Percentiles rank a stretch among this genome's conserved stretches.
These are phyloP conservation scores for Paecilomyces sp. DNA, from an alignment of 2,329 filamentous ascomycete species.

Conservation along the genomic window DNA sequence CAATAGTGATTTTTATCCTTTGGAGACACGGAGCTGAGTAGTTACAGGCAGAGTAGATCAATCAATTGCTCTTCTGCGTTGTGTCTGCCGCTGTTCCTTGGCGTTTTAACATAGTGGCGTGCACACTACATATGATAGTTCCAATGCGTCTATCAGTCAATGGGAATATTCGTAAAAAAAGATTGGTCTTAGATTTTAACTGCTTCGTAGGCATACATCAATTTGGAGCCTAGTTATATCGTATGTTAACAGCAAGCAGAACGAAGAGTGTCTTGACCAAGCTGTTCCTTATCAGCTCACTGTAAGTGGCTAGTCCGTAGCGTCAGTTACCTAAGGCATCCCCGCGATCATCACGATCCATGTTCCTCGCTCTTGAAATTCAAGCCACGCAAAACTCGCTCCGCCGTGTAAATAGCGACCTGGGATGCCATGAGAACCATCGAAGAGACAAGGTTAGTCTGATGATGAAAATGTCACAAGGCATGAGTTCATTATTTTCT, in stretches of 20 bases:
- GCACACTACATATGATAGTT: neutral
- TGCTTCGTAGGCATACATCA: too few relatives aligned
- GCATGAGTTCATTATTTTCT: neutral
- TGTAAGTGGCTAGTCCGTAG: neutral
- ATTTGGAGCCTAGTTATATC: neutral
- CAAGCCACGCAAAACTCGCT: neutral
- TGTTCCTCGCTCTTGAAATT: neutral
- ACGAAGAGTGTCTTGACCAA: neutral
- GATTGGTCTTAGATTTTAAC: neutral
- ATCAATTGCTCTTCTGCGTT: neutral
- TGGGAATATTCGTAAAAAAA: neutral
- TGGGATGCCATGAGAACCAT: constrained; percentile 45
- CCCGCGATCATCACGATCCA: neutral
- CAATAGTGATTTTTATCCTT: neutral
- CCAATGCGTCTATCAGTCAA: neutral
- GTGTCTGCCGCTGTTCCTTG: neutral
- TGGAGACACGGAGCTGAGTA: neutral
- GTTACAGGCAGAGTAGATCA: neutral
- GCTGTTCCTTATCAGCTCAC: neutral
- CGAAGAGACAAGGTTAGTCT: constrained; percentile 46
- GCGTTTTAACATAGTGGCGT: neutral
- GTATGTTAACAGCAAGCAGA: neutral
- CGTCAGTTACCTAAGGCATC: neutral
- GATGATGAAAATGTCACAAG: neutral
- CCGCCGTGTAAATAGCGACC: constrained; percentile 2